A percentile compares a stretch with the other conserved stretches of the same genome.
Conservation (phyloP, 495 filamentous ascomycete species). For the Cudoniella acicularis region DNA sequence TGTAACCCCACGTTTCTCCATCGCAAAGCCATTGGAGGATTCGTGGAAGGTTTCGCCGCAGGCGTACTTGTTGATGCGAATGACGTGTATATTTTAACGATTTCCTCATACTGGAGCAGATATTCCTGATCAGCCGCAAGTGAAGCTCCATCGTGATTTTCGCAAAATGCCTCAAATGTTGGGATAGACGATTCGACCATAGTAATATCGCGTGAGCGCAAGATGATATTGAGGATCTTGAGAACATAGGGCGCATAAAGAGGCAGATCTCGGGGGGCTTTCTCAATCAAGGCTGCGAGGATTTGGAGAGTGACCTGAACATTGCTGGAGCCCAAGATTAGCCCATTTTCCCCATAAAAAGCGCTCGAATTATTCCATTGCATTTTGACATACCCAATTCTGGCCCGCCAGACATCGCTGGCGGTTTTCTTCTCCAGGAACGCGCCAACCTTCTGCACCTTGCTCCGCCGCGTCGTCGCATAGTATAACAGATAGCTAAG, state of each 20-base stretch:
- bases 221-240: conserved; percentile 70
- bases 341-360: background rate
- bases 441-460: conserved; percentile 87
- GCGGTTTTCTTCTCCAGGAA: conserved; percentile 89
- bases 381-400: conserved; percentile 64
- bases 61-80: conserved; percentile 60
- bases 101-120: conserved; percentile 72
- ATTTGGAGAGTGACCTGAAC: conserved; percentile 92
- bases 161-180: conserved; percentile 80
- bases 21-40: conserved; percentile 71
- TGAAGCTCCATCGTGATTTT: conserved; percentile 71
- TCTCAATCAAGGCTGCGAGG: conserved; percentile 82
- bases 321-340: conserved; percentile 51
- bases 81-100: conserved; percentile 71
- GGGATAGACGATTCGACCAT: conserved; percentile 84
- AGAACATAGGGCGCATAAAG: conserved; percentile 80
- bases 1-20: conserved; percentile 78
- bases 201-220: conserved; percentile 76
- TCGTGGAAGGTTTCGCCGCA: conserved; percentile 47
- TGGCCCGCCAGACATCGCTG: conserved; percentile 76
- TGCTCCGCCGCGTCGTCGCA: conserved; percentile 85
- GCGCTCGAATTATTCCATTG: background rate
- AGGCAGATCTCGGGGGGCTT: conserved; percentile 81
- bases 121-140: conserved; percentile 80
- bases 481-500: conserved; percentile 95